Percentiles rank a stretch among this genome's conserved stretches.
Evolutionary conservation across 2,329 filamentous ascomycete genomes (phyloP).

Genomic region (Diatrype stigma): DNA sequence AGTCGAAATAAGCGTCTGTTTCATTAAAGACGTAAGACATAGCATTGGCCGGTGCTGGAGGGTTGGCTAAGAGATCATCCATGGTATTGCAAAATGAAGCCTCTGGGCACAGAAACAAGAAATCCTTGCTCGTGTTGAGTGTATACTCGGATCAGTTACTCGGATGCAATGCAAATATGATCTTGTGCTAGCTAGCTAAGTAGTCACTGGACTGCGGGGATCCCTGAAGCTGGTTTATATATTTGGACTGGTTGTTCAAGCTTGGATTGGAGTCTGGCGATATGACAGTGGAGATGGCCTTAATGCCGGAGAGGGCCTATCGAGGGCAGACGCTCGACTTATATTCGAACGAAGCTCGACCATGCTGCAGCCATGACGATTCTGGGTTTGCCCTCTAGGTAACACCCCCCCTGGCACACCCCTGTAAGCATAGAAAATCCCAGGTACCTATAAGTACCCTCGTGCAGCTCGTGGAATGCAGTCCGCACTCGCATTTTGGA

Average conservation of each 20-base stretch:
- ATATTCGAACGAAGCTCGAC: neutral
- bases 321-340: neutral
- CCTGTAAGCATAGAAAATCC: neutral
- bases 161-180: too few relatives aligned
- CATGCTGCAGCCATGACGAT: neutral
- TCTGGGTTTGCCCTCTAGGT: neutral
- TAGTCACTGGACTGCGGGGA: neutral
- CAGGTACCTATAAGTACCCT: neutral
- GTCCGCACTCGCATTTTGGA: neutral
- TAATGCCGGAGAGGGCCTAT: neutral
- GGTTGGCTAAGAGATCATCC: constrained; percentile 27
- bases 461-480: neutral
- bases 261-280: neutral
- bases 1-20: constrained; percentile 32
- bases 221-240: neutral
- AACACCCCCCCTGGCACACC: neutral
- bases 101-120: neutral
- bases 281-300: neutral
- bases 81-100: constrained; percentile 16
- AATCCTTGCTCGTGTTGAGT: neutral
- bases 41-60: constrained; percentile 30
- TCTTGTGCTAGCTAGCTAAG: neutral
- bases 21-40: constrained; percentile 32
- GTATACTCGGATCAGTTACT: too few relatives aligned
- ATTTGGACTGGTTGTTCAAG: neutral